These are phyloP conservation scores for Aureobasidium uvarum DNA, from an alignment of 2,329 filamentous ascomycete species.

Conservation along the genomic window DNA sequence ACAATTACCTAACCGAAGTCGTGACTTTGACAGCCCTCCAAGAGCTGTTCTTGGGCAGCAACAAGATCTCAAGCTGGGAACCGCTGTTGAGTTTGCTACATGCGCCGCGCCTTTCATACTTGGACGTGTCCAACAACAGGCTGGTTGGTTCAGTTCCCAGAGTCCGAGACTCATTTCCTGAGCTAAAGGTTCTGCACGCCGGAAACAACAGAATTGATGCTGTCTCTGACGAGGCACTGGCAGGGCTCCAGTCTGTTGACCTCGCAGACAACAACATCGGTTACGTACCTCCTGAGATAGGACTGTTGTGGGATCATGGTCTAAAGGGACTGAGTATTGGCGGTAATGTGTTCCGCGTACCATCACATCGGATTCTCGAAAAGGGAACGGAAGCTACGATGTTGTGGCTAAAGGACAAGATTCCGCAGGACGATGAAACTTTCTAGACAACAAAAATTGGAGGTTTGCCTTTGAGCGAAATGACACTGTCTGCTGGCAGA, in stretches of 20 bases:
- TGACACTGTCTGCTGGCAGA: conserved; percentile 24
- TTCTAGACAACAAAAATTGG: conserved; percentile 19
- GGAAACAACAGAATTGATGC: conserved; percentile 77
- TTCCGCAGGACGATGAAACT: conserved; percentile 49
- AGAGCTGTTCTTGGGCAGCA: conserved; percentile 72
- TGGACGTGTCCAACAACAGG: conserved; percentile 83
- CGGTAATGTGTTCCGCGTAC: conserved; percentile 85
- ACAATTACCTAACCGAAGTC: conserved; percentile 67
- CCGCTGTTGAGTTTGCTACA: conserved; percentile 64
- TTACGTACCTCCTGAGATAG: conserved; percentile 76
- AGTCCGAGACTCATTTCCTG: conserved; percentile 67
- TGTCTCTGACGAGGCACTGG: conserved; percentile 65
- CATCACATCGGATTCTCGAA: conserved; percentile 77
- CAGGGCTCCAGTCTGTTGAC: conserved; percentile 73
- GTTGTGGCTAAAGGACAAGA: conserved; percentile 73
- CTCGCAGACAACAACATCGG: conserved; percentile 82
- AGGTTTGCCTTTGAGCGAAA: not conserved
- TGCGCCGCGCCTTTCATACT: conserved; percentile 71
- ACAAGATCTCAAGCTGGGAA: conserved; percentile 68
- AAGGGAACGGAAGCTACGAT: conserved; percentile 84
- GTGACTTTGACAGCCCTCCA: conserved; percentile 64
- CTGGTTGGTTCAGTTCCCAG: conserved; percentile 64
- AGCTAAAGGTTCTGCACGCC: conserved; percentile 66
- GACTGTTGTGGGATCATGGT: conserved; percentile 66
- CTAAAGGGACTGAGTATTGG: conserved; percentile 70